phyloP scores from a whole-genome alignment of 2,329 filamentous ascomycete genomes.

The Plectosphaerella cucumerina region DNA sequence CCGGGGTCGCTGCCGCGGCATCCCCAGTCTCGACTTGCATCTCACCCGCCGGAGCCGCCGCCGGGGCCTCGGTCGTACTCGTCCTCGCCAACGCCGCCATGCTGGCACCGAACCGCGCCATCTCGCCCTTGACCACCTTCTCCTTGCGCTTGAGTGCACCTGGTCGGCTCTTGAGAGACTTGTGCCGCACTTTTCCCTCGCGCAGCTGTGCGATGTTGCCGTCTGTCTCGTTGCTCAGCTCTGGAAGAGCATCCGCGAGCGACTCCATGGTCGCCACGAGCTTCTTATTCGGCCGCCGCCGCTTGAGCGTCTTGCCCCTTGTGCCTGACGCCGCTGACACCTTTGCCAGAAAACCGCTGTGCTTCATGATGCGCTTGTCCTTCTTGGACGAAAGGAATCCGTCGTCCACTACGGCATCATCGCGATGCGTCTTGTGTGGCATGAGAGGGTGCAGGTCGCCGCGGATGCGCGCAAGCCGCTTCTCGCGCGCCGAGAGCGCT shows the following conservation, averaged over 20 bases:
- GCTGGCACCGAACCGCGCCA: slow-evolving; percentile 78
- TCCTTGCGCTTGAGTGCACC: slow-evolving; percentile 83
- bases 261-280: slow-evolving; percentile 70
- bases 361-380: slow-evolving; percentile 80
- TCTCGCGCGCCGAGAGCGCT: slow-evolving; percentile 55
- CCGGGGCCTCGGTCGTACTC: slow-evolving; percentile 13
- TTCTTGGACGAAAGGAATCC: slow-evolving; percentile 69
- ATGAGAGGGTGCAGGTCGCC: slow-evolving; percentile 44
- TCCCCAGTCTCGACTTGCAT: slow-evolving; percentile 12
- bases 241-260: slow-evolving; percentile 76
- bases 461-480: slow-evolving; percentile 47
- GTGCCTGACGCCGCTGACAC: slow-evolving; percentile 55
- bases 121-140: slow-evolving; percentile 73
- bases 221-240: slow-evolving; percentile 44
- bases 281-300: slow-evolving; percentile 70
- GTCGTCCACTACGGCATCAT: slow-evolving; percentile 46
- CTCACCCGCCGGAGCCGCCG: slow-evolving; percentile 3
- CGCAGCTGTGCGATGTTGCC: slow-evolving; percentile 35
- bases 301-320: slow-evolving; percentile 51
- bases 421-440: slow-evolving; percentile 48
- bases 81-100: slow-evolving; percentile 66
- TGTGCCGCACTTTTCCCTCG: slow-evolving; percentile 65
- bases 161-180: slow-evolving; percentile 68
- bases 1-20: slow-evolving; percentile 9
- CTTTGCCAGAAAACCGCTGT: slow-evolving; percentile 72